These are phyloP conservation scores for Cryptosporidium xiaoi DNA, from an alignment of 169 alveolate species.

Conservation along the genomic window DNA sequence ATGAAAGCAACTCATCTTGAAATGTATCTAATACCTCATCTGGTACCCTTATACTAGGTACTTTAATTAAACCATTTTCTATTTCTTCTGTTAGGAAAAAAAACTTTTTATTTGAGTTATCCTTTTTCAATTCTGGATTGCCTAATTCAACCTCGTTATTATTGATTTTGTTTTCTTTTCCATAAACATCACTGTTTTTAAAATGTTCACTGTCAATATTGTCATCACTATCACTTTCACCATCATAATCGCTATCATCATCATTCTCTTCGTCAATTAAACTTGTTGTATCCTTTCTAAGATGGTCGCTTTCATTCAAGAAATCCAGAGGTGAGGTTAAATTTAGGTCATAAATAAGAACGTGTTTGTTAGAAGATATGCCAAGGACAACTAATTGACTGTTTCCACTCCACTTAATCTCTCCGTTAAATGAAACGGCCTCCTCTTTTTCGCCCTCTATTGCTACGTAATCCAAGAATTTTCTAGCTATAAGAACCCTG, in stretches of 20 bases:
- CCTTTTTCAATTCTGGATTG: neutral
- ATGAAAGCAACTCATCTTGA: conserved; percentile 49
- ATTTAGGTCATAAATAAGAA: conserved; percentile 18
- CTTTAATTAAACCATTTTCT: conserved; percentile 42
- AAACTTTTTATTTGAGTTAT: conserved; percentile 7
- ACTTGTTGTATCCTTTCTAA: neutral
- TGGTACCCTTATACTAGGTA: conserved; percentile 18
- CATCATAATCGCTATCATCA: neutral
- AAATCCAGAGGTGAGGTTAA: conserved; percentile 44
- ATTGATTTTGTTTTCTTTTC: neutral
- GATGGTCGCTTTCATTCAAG: neutral
- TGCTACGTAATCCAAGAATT: neutral
- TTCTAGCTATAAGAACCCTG: conserved; percentile 19
- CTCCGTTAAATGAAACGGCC: neutral
- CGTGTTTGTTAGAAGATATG: conserved; percentile 20
- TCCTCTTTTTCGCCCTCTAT: neutral
- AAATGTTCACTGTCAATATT: neutral
- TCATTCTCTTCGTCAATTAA: neutral
- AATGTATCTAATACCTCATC: conserved; percentile 49
- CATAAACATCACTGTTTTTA: neutral
- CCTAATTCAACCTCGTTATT: no score
- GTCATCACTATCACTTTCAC: no score
- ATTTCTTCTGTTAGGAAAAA: conserved; percentile 57
- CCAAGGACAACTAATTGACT: conserved; percentile 32
- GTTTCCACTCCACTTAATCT: conserved; percentile 37